phyloP scores from a whole-genome alignment of 306 rosid genomes.

The Geum urbanum region DNA sequence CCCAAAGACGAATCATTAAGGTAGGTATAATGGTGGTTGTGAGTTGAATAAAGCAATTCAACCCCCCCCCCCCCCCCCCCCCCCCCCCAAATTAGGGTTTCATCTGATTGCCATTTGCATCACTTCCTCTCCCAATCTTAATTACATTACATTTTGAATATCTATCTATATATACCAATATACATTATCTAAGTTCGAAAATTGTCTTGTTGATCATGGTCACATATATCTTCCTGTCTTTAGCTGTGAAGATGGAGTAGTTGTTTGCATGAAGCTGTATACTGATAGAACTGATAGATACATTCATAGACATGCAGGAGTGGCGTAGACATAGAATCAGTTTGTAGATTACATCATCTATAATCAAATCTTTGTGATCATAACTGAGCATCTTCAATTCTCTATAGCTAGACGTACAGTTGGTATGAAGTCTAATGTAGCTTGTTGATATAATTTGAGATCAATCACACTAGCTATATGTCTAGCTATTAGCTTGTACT shows the following conservation, averaged over 20 bases:
- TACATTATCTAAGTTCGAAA: too few relatives aligned
- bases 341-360: slow-evolving; percentile 17
- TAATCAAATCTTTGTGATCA: slow-evolving; percentile 8
- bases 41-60: slow-evolving; percentile 16
- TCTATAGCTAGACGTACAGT: background rate
- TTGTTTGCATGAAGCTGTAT: slow-evolving; percentile 12
- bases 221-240: slow-evolving; percentile 4
- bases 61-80: too few relatives aligned
- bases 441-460: background rate
- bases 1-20: slow-evolving; percentile 16
- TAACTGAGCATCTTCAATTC: background rate
- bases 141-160: background rate
- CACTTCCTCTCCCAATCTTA: background rate
- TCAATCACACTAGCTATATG: too few relatives aligned
- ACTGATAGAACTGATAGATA: background rate
- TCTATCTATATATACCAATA: too few relatives aligned
- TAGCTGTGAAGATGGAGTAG: background rate
- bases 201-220: background rate
- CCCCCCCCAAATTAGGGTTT: background rate
- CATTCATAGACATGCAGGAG: background rate
- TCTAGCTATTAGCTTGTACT: too few relatives aligned
- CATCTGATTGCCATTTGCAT: background rate
- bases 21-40: slow-evolving; percentile 16
- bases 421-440: background rate
- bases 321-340: slow-evolving; percentile 14